Evolutionary conservation across 2,329 filamentous ascomycete species (phyloP), one percentile per base, ranked within the genome.

Genomic region (Colletotrichum sp.): DNA sequence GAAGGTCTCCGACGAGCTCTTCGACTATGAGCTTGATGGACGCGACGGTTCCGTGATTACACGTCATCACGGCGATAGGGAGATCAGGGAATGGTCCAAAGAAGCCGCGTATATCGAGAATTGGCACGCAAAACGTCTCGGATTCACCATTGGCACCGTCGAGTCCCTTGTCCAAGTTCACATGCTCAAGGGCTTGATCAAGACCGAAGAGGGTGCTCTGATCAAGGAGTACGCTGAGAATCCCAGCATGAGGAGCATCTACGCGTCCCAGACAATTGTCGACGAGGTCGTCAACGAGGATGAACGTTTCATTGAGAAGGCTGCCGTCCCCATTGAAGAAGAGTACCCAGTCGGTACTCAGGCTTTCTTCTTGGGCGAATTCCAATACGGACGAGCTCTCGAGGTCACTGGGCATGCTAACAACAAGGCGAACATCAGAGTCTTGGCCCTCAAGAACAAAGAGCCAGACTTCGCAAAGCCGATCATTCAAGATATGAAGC

Each of bases 281-380:
- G 95, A 98, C 81, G 91, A 95, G 77, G 96, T 99, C 57, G 87
- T 96, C 80, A 98, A 96, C 82, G 94, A 96, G 80, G 97, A 99
- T 82, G 93, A 95, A 83, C 95, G 97, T 28, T 99, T 99, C 86
- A 91, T 99, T 69, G 97, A 99, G 86, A 94, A 93, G 80, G 93
- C 90, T 15, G 96, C 97, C n/a, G 82, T 98, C 7, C 94, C 96
- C 1, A 94, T 99, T 39, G 94, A 96, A 79, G 93, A 98, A 83
- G 97, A 99, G 81, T 99, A 98, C 78, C 96, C 97, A 0, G 86
- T 93, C 71, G 94, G 93, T 52, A 95, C 95, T 3, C 92, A 94
- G 72, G 96, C 95, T 1, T 99, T 99, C 87, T 99, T 98, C 88
- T 88, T 99, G 4, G 97, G 97, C 63, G 96, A 98, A 49, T 98